phyloP scores from a whole-genome alignment of 176 grass and related monocot genomes.

The Carex scoparia region DNA sequence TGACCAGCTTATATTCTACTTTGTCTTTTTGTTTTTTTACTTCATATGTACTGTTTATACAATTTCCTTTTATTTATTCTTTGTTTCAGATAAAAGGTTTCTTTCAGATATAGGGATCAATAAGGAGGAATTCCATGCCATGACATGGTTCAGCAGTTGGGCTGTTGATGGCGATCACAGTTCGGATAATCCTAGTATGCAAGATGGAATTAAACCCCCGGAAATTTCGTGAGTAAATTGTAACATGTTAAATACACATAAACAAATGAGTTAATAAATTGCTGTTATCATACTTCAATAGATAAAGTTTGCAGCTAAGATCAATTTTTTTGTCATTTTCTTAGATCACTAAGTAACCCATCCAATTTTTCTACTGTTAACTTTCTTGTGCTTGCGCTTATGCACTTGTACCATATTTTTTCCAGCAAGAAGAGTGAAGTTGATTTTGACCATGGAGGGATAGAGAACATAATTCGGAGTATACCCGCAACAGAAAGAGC shows the following conservation, averaged over 20 bases:
- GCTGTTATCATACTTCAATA: not conserved
- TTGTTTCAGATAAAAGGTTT: constrained; percentile 61
- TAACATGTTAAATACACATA: not conserved
- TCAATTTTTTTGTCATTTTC: not conserved
- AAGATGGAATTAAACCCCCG: constrained; percentile 24
- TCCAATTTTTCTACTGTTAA: not conserved
- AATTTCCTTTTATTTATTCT: not conserved
- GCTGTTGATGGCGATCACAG: constrained; percentile 82
- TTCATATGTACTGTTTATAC: not conserved
- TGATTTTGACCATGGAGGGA: constrained; percentile 21
- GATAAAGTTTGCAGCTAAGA: not conserved
- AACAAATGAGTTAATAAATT: not conserved
- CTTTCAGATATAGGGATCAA: constrained; percentile 42
- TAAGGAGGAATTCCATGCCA: constrained; percentile 78
- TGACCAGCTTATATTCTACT: constrained; percentile 14
- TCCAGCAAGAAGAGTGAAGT: constrained; percentile 26
- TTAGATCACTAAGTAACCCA: not conserved
- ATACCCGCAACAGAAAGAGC: constrained; percentile 48
- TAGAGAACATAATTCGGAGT: constrained; percentile 45
- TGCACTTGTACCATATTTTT: too few relatives aligned
- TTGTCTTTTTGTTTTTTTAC: not conserved
- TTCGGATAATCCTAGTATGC: constrained; percentile 30
- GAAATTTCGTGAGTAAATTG: constrained; percentile 32
- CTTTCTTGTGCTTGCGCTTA: not conserved
- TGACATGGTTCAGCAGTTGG: constrained; percentile 98